Base-by-base conservation (phyloP, 2,329 filamentous ascomycete species). In the Scedosporium minutisporum region DNA sequence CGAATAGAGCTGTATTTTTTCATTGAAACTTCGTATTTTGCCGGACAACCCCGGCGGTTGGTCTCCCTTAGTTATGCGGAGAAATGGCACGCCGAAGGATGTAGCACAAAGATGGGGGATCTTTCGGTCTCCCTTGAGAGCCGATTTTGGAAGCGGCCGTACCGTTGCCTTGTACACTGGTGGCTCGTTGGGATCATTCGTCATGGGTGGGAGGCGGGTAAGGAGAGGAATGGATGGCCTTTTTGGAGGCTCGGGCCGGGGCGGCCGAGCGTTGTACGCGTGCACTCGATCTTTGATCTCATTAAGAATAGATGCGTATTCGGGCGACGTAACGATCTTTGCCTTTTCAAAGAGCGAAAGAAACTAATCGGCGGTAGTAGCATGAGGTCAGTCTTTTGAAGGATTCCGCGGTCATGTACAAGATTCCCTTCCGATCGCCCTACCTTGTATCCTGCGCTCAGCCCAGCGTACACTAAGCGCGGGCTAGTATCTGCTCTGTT, bases 401-500 rank as follows among this genome's bases (percentile, higher is more conserved):
- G 9, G 29, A 38, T 38, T 38, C 33, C 33, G 10, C 10, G 33
- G 10, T 5, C 6, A 16, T 29, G 7, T 18, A 14, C 9, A 18
- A 42, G 7, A 16, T 14, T n/a, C 44, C 33, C 51, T 27, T 14
- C 27, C 25, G 18, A 10, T 51, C 2, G 44, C 29, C 67, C 18
- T 66, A 85, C 84, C 73, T 84, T 82, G 75, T 93, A 93, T 25
- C 89, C 90, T 27, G 83, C 82, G 41, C 82, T 75, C 67, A 93
- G 83, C 6, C 85, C 82, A 1, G 83, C 77, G 59, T 82, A 80
- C 25, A 91, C 76, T 44, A 89, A 78, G 18, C 84, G 80, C 1
- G 80, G 75, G 66, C 85, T 88, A 12, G 78, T 81, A 63, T 87
- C 78, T 57, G 78, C 71, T 55, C 75, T 76, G 71, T 91, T 87